Percentiles rank a stretch among this genome's conserved stretches.
These are phyloP conservation scores for Tardiomyces blankii DNA, from an alignment of 1,139 yeast species.

Conservation along the genomic window DNA sequence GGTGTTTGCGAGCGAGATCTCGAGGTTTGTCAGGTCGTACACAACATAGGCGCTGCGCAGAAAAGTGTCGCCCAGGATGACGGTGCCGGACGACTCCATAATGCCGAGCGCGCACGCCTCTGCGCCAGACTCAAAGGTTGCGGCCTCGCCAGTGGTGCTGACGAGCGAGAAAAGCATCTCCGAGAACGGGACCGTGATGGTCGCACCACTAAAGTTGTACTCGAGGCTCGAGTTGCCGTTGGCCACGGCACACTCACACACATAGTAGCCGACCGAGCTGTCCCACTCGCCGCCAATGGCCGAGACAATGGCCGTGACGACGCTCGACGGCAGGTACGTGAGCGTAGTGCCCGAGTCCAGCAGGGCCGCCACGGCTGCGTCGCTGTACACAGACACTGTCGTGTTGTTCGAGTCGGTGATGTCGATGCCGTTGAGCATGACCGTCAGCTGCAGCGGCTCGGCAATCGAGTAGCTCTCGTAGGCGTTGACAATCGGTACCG, in stretches of 20 bases:
- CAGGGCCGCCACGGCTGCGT: slow-evolving; percentile 28
- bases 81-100: slow-evolving; percentile 4
- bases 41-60: slow-evolving; percentile 61
- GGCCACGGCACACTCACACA: slow-evolving; percentile 9
- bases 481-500: slow-evolving; percentile 14
- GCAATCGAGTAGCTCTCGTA: background rate
- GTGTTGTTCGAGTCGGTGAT: slow-evolving; percentile 4
- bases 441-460: slow-evolving; percentile 6
- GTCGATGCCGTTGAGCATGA: slow-evolving; percentile 8
- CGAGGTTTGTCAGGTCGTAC: slow-evolving; percentile 52
- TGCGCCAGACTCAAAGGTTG: slow-evolving; percentile 13
- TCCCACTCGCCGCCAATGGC: slow-evolving; percentile 9
- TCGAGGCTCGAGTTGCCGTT: slow-evolving; percentile 18
- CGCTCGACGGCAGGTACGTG: slow-evolving; percentile 35
- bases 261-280: slow-evolving; percentile 15
- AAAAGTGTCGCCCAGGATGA: slow-evolving; percentile 57
- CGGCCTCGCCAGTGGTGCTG: slow-evolving; percentile 8
- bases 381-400: slow-evolving; percentile 9
- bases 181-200: slow-evolving; percentile 33
- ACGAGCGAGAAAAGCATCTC: slow-evolving; percentile 19
- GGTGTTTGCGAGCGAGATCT: slow-evolving; percentile 45
- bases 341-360: slow-evolving; percentile 60
- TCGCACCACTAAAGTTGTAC: slow-evolving; percentile 41
- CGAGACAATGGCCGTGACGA: slow-evolving; percentile 25
- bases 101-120: slow-evolving; percentile 20